Percentiles rank a stretch among this genome's conserved stretches.
phyloP scores from a whole-genome alignment of 2,329 filamentous ascomycete species.

The Cladosporium sp. region DNA sequence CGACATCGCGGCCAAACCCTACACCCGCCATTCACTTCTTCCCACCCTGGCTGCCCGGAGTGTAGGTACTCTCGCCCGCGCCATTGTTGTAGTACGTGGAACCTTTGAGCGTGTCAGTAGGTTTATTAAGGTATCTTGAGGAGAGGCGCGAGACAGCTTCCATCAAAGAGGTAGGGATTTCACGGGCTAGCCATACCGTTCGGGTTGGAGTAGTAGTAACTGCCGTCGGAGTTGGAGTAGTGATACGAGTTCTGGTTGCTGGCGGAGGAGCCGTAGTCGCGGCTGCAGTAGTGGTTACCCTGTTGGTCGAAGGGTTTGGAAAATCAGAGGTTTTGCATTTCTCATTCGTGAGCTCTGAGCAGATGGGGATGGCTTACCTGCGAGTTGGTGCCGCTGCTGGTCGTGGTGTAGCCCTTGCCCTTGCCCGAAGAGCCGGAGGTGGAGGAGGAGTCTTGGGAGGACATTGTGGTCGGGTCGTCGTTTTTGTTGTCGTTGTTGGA shows the following conservation, averaged over 20 bases:
- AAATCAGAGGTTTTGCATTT: too few relatives aligned
- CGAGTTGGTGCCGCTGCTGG: constrained; percentile 55
- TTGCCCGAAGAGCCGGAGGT: constrained; percentile 14
- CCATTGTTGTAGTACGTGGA: constrained; percentile 64
- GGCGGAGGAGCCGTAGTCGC: constrained; percentile 56
- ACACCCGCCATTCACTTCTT: neutral
- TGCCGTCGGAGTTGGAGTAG: constrained; percentile 59
- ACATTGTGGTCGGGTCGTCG: neutral
- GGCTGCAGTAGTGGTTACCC: constrained; percentile 65
- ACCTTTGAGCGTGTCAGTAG: constrained; percentile 33
- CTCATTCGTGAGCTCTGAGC: too few relatives aligned
- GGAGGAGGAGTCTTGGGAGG: constrained; percentile 1
- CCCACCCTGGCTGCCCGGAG: constrained; percentile 21
- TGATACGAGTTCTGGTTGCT: constrained; percentile 59
- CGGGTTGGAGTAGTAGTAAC: constrained; percentile 63
- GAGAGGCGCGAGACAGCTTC: neutral
- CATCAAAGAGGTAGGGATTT: neutral
- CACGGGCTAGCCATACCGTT: neutral
- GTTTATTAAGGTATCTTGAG: too few relatives aligned
- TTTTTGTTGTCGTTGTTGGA: neutral
- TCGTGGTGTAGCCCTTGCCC: constrained; percentile 35
- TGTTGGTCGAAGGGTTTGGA: constrained; percentile 26
- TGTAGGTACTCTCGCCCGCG: constrained; percentile 55
- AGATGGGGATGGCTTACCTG: constrained; percentile 41
- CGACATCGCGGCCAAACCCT: too few relatives aligned